phyloP scores from a whole-genome alignment of 2,329 filamentous ascomycete genomes.

The Cladosporium sp. region DNA sequence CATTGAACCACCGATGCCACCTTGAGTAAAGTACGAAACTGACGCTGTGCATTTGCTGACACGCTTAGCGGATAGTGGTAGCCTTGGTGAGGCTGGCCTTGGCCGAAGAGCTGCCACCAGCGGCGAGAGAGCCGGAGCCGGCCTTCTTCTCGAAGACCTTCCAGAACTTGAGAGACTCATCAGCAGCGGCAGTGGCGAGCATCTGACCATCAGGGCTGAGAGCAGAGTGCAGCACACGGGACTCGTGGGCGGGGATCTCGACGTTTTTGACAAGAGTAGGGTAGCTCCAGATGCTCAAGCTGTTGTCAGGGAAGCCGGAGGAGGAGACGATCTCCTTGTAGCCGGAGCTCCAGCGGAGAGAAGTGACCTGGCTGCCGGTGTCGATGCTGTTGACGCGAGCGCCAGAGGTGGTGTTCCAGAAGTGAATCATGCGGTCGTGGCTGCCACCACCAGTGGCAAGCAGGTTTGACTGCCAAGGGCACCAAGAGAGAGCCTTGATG shows the following conservation, averaged over 20 bases:
- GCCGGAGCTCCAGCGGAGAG: slow-evolving; percentile 91
- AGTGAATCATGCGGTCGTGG: slow-evolving; percentile 97
- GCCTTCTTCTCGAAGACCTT: slow-evolving; percentile 99
- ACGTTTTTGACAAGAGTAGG: slow-evolving; percentile 95
- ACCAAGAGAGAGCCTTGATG: slow-evolving; percentile 98
- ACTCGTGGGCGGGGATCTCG: slow-evolving; percentile 97
- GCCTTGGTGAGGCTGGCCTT: slow-evolving; percentile 83
- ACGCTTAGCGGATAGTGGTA: slow-evolving; percentile 65
- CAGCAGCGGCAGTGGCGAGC: slow-evolving; percentile 91
- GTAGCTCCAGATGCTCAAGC: slow-evolving; percentile 98
- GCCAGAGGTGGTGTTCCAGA: slow-evolving; percentile 99
- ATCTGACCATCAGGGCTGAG: slow-evolving; percentile 97
- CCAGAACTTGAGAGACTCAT: slow-evolving; percentile 99
- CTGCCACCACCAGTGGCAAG: slow-evolving; percentile 94
- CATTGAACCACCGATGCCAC: slow-evolving; percentile 1
- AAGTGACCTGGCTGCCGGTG: slow-evolving; percentile 96
- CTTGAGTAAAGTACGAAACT: slow-evolving; percentile 11
- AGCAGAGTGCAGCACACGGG: slow-evolving; percentile 92
- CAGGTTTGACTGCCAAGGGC: slow-evolving; percentile 97
- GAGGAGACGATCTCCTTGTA: slow-evolving; percentile 98
- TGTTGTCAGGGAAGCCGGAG: slow-evolving; percentile 98
- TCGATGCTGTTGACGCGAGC: slow-evolving; percentile 99
- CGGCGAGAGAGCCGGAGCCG: slow-evolving; percentile 65
- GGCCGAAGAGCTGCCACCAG: slow-evolving; percentile 71
- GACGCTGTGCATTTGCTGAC: not conserved